Conservation (phyloP, 805 yeast genomes). For the Pichia cabralensis region DNA sequence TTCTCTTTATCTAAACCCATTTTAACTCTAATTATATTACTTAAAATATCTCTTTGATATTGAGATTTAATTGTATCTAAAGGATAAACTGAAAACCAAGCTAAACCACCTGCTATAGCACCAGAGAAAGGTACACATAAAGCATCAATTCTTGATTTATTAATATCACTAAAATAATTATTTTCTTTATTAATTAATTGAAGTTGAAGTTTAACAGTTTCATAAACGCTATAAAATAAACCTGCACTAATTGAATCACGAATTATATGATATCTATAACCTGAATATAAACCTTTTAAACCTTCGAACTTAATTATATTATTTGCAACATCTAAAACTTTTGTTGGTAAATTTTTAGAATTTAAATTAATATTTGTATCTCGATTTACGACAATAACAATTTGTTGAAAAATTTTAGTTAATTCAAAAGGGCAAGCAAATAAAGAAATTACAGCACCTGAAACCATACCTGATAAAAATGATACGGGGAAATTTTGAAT, state of each 20-base stretch:
- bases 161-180: slow-evolving; percentile 2
- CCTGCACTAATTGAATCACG: slow-evolving; percentile 69
- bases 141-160: slow-evolving; percentile 23
- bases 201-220: slow-evolving; percentile 46
- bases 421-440: slow-evolving; percentile 82
- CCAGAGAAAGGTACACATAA: slow-evolving; percentile 56
- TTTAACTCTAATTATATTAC: slow-evolving; percentile 47
- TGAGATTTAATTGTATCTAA: slow-evolving; percentile 72
- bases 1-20: slow-evolving; percentile 37
- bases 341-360: slow-evolving; percentile 22
- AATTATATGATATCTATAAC: slow-evolving; percentile 53
- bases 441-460: slow-evolving; percentile 55
- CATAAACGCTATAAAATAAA: slow-evolving; percentile 66
- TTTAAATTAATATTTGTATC: slow-evolving; percentile 12
- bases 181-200: slow-evolving; percentile 11
- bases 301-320: slow-evolving; percentile 56
- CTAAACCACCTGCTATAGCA: slow-evolving; percentile 65
- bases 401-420: slow-evolving; percentile 72
- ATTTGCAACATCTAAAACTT: slow-evolving; percentile 33
- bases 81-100: slow-evolving; percentile 73
- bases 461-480: slow-evolving; percentile 48
- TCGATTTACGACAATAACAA: slow-evolving; percentile 38
- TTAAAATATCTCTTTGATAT: slow-evolving; percentile 63
- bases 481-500: slow-evolving; percentile 34
- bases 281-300: slow-evolving; percentile 56